phyloP scores from a whole-genome alignment of 306 rosid species.

The Acacia melanoxylon region DNA sequence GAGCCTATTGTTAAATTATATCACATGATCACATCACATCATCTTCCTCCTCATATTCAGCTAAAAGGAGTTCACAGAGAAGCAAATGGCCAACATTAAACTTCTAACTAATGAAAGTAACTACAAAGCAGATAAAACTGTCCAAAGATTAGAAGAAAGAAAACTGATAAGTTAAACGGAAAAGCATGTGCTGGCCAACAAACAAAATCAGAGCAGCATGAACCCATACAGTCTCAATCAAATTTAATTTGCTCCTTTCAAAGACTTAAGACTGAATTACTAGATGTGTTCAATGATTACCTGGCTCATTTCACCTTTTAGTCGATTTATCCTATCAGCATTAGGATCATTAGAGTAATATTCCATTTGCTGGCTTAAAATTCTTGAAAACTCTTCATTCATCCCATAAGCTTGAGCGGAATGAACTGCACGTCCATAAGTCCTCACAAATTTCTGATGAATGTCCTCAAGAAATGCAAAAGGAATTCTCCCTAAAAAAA shows the following conservation, averaged over 20 bases:
- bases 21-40: background rate
- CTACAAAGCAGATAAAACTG: background rate
- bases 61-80: background rate
- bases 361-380: constrained; percentile 89
- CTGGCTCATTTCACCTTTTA: constrained; percentile 99
- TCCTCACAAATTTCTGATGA: constrained; percentile 90
- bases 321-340: constrained; percentile 89
- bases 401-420: constrained; percentile 87
- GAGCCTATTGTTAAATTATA: background rate
- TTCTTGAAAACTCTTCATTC: constrained; percentile 96
- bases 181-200: background rate
- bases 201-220: background rate
- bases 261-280: background rate
- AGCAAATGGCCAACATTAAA: background rate
- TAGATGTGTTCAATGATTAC: constrained; percentile 30
- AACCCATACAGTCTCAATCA: background rate
- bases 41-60: background rate
- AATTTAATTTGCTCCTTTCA: background rate
- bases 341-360: constrained; percentile 93
- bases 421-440: constrained; percentile 82
- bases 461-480: constrained; percentile 93
- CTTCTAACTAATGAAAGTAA: background rate
- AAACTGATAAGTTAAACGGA: background rate
- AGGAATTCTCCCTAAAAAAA: constrained; percentile 76
- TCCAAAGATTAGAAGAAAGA: background rate